A percentile compares a stretch with the other conserved stretches of the same genome.
phyloP scores from a whole-genome alignment of 148 eudicot genomes.

The Tetragonia tetragonoides region DNA sequence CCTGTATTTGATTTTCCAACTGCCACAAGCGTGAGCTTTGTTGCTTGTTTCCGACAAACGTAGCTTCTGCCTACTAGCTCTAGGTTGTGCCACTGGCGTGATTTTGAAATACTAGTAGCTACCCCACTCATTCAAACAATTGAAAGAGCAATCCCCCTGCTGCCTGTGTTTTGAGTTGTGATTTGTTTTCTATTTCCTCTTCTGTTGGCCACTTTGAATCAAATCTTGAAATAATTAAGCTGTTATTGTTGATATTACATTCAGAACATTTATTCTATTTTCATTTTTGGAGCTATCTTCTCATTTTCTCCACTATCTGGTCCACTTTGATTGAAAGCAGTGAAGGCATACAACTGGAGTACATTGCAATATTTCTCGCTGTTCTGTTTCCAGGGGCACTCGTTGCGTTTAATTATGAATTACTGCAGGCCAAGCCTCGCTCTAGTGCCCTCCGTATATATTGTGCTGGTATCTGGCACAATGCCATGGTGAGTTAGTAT shows the following conservation, averaged over 20 bases:
- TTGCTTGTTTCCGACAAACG: no score
- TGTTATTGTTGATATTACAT: not conserved
- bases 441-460: conserved; percentile 73
- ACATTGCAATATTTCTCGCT: conserved; percentile 79
- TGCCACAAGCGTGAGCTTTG: no score
- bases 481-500: conserved; percentile 71
- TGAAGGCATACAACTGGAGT: conserved; percentile 86
- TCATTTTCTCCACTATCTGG: conserved; percentile 43
- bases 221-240: not conserved
- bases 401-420: conserved; percentile 75
- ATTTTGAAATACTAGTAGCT: not conserved
- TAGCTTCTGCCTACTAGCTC: not conserved
- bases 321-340: conserved; percentile 49
- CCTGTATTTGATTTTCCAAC: no score
- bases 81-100: not conserved
- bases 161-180: not conserved
- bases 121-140: not conserved
- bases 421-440: conserved; percentile 55
- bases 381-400: conserved; percentile 88
- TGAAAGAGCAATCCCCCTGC: not conserved
- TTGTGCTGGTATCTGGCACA: conserved; percentile 98
- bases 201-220: not conserved
- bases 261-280: not conserved
- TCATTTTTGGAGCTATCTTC: conserved; percentile 24
- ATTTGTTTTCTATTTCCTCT: not conserved